phyloP scores from a whole-genome alignment of 2,329 filamentous ascomycete species.

The Ascosphaera aggregata region DNA sequence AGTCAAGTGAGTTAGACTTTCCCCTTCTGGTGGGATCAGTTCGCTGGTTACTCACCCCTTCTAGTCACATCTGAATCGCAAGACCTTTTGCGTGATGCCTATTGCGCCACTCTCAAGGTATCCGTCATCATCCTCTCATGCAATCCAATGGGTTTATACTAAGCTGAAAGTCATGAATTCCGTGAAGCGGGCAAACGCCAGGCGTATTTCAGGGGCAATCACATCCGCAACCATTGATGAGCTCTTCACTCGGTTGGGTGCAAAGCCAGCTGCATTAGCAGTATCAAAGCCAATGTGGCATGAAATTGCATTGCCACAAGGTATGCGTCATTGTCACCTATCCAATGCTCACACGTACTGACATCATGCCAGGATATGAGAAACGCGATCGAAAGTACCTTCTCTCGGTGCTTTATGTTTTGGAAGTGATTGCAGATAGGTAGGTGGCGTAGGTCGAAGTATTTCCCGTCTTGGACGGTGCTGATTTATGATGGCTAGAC shows the following conservation, averaged over 20 bases:
- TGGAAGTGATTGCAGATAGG: constrained; percentile 12
- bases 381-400: constrained; percentile 8
- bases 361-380: constrained; percentile 3
- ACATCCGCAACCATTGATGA: constrained; percentile 20
- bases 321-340: constrained; percentile 1
- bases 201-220: constrained; percentile 13
- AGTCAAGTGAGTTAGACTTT: constrained; percentile 14
- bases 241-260: constrained; percentile 37
- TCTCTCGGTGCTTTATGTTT: constrained; percentile 14
- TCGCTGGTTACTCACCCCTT: too few species aligned
- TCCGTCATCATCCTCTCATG: constrained; percentile 15
- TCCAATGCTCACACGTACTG: constrained; percentile 4
- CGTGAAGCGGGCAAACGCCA: constrained; percentile 9
- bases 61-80: constrained; percentile 30
- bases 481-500: constrained; percentile 8
- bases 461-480: background rate
- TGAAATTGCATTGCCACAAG: constrained; percentile 8
- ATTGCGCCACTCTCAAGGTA: constrained; percentile 30
- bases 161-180: too few species aligned
- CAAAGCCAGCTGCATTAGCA: constrained; percentile 23
- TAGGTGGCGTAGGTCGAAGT: constrained; percentile 5
- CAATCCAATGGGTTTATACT: too few species aligned
- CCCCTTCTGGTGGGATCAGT: too few species aligned
- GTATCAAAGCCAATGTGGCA: constrained; percentile 10
- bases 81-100: constrained; percentile 34